phyloP scores from a whole-genome alignment of 495 filamentous ascomycete genomes.

The Penicillium canescens region DNA sequence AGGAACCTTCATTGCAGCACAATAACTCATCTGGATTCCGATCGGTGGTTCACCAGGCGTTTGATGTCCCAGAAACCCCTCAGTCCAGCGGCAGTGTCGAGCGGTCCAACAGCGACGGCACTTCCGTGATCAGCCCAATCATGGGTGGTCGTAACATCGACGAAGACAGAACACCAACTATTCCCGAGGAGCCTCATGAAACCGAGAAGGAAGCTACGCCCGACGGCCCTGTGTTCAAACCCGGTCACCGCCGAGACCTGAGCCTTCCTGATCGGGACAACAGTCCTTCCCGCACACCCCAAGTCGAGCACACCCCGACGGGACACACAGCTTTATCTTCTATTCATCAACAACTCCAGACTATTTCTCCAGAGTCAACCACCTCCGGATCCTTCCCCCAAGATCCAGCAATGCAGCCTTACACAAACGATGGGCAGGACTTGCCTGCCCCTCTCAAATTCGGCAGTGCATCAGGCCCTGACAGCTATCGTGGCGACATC shows the following conservation, averaged over 20 bases:
- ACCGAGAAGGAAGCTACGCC: slow-evolving; percentile 16
- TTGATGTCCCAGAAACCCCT: slow-evolving; percentile 64
- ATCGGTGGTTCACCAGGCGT: slow-evolving; percentile 71
- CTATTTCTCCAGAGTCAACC: slow-evolving; percentile 7
- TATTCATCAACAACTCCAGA: slow-evolving; percentile 23
- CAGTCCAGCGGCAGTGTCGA: slow-evolving; percentile 50
- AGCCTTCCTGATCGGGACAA: slow-evolving; percentile 62
- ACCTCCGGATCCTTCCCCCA: not conserved
- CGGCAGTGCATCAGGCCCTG: slow-evolving; percentile 20
- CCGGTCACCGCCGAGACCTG: slow-evolving; percentile 61
- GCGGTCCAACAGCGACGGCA: slow-evolving; percentile 65
- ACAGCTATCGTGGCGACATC: slow-evolving; percentile 24
- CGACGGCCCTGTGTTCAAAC: slow-evolving; percentile 39
- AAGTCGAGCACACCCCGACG: slow-evolving; percentile 43
- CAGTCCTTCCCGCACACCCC: slow-evolving; percentile 61
- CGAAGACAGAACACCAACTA: slow-evolving; percentile 55
- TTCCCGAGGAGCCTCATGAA: slow-evolving; percentile 55
- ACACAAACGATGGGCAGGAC: slow-evolving; percentile 39
- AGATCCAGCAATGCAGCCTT: slow-evolving; percentile 13
- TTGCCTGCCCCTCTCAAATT: slow-evolving; percentile 42
- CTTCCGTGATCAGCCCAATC: slow-evolving; percentile 68
- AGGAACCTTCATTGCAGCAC: slow-evolving; percentile 45
- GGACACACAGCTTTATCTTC: slow-evolving; percentile 45
- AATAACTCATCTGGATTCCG: slow-evolving; percentile 61
- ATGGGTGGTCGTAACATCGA: slow-evolving; percentile 48